Conservation (phyloP, 352 stramenopile species). For the Hyaloperonospora brassicae region DNA sequence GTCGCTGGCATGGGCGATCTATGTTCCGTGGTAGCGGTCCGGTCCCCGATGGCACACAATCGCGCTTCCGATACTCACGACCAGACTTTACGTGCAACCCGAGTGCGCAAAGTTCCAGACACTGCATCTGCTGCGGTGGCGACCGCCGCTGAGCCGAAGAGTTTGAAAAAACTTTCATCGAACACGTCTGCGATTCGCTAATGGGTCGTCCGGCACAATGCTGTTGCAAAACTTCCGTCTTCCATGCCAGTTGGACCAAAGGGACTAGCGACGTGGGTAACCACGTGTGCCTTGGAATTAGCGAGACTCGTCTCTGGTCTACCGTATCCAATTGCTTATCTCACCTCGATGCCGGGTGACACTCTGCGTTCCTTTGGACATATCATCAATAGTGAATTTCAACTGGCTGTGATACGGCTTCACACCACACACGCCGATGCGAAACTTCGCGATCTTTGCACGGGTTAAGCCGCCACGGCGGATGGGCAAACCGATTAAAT, state of each 20-base stretch:
- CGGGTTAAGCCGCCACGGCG: neutral
- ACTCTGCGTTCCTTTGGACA: conserved; percentile 1
- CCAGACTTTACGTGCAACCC: neutral
- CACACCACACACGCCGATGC: too few relatives aligned
- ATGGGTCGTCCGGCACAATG: neutral
- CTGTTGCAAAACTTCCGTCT: neutral
- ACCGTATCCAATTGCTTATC: neutral
- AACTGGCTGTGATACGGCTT: neutral
- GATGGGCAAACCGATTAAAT: neutral
- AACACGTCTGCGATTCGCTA: neutral
- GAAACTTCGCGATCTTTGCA: neutral
- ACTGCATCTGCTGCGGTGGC: neutral
- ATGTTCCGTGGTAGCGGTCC: too few relatives aligned
- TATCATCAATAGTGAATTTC: neutral
- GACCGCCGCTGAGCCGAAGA: neutral
- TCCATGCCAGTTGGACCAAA: neutral
- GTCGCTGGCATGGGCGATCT: too few relatives aligned
- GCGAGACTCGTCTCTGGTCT: neutral
- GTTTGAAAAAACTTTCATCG: neutral
- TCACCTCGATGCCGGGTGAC: neutral
- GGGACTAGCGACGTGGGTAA: neutral
- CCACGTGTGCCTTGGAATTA: neutral
- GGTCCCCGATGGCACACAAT: neutral
- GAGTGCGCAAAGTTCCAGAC: too few relatives aligned
- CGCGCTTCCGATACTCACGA: neutral